phyloP scores from a whole-genome alignment of 2,329 filamentous ascomycete genomes.

The Amphichorda felina region DNA sequence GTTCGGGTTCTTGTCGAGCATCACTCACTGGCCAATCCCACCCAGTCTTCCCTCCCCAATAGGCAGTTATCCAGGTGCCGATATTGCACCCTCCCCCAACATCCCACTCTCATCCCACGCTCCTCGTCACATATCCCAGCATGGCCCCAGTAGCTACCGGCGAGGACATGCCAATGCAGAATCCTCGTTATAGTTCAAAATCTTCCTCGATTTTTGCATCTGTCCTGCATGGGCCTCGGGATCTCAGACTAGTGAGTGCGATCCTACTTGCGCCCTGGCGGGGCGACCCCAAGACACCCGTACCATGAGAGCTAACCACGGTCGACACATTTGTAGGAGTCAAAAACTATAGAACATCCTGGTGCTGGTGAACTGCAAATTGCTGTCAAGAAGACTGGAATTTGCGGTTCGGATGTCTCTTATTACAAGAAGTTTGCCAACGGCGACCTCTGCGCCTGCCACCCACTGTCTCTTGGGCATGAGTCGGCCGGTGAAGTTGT shows the following conservation, averaged over 20 bases:
- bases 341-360: conserved; percentile 20
- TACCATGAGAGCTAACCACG: too few species aligned
- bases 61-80: conserved; percentile 18
- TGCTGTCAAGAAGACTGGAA: conserved; percentile 50
- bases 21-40: conserved; percentile 14
- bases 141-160: conserved; percentile 40
- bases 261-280: too few species aligned
- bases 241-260: conserved; percentile 44
- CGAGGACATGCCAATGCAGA: conserved; percentile 30
- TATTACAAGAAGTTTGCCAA: conserved; percentile 66
- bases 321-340: background rate
- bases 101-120: conserved; percentile 50
- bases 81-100: conserved; percentile 5
- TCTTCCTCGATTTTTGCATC: conserved; percentile 36
- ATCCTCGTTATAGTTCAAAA: conserved; percentile 22
- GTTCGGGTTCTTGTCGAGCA: conserved; percentile 2
- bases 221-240: conserved; percentile 43
- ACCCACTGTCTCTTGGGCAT: conserved; percentile 53
- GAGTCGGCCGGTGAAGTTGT: conserved; percentile 49
- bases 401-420: conserved; percentile 59
- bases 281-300: too few species aligned
- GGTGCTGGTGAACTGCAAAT: background rate
- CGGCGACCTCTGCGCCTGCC: conserved; percentile 54
- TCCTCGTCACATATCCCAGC: conserved; percentile 20
- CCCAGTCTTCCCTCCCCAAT: conserved; percentile 13